Base-by-base conservation (phyloP, 805 yeast species). In the Cyberlindnera maritima region DNA sequence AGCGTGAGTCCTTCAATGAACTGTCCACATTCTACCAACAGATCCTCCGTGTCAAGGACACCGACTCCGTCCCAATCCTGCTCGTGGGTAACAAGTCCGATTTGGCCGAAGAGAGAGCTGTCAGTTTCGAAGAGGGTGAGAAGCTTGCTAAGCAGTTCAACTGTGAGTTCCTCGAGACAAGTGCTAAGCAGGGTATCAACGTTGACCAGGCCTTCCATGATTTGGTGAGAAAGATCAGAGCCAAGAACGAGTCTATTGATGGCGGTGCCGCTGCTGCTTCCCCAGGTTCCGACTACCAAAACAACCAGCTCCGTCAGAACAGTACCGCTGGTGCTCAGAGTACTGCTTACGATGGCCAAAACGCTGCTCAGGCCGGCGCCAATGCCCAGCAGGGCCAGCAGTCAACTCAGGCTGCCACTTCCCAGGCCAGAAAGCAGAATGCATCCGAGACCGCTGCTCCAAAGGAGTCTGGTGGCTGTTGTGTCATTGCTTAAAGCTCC, bases 171-270 rank as follows among this genome's bases (percentile, higher is more conserved):
- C 76, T 91, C 57, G 99, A 94, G 68, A 88, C 98, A 2, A 82
- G 92, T 35, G 98, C 98, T 20, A 94, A 94, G 66, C 88, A 85
- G 59, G 83, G 96, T 49, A 77, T 85, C 55, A 91, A 94, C 59
- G 97, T 94, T 38, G 95, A 88, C 62, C 89, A 84, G 58, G 85
- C 91, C 3, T 88, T 88, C 65, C 82, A 76, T 60, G 83, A 80
- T 33, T 64, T 85, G 53, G 87, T 84, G 14, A 75, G 89, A 55
- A 71, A 73, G 37, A 79, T 83, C 44, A 75, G 59, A 55, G 55
- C 50, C 18, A 59, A 49, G 43, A 54, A 53, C 28, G 51, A 46
- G 26, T 43, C 43, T 28, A 49, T 50, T 10, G 47, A 41, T 31
- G 39, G 26, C 17, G 45, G 39, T 25, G 20, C 34, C 13, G 40